Evolutionary conservation across 169 alveolate species (phyloP).

Genomic region (Plasmodium knowlesi): DNA sequence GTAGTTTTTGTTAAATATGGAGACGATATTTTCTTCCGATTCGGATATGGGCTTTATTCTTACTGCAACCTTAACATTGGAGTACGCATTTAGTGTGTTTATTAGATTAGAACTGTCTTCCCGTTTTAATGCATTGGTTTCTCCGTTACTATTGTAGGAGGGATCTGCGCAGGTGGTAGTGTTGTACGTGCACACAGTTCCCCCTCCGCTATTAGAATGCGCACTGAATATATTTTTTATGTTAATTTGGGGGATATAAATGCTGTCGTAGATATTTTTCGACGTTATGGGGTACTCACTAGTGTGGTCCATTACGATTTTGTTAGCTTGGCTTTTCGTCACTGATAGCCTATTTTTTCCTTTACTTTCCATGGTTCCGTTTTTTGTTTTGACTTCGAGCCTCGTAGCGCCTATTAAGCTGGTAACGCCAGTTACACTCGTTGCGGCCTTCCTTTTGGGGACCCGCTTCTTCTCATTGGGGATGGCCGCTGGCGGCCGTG

Average conservation of each 20-base stretch:
- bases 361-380: not conserved
- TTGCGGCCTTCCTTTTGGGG: not conserved
- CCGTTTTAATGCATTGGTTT: not conserved
- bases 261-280: constrained; percentile 71
- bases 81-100: constrained; percentile 50
- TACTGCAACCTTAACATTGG: constrained; percentile 74
- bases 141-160: not conserved
- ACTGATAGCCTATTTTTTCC: constrained; percentile 18
- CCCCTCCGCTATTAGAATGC: not conserved
- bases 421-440: not conserved
- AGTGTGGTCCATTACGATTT: constrained; percentile 10
- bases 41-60: constrained; percentile 66
- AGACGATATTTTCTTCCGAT: constrained; percentile 58
- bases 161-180: not conserved
- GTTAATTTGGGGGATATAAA: constrained; percentile 72
- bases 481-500: not conserved
- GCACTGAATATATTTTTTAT: constrained; percentile 14
- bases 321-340: not conserved
- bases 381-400: constrained; percentile 2
- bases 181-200: not conserved
- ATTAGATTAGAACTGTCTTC: constrained; percentile 28
- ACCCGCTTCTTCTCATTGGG: not conserved
- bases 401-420: not conserved
- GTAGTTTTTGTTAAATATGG: constrained; percentile 70
- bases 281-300: constrained; percentile 71